Evolutionary conservation across 768 basidiomycete genomes (phyloP).

Genomic region (Suillus cothurnatus): DNA sequence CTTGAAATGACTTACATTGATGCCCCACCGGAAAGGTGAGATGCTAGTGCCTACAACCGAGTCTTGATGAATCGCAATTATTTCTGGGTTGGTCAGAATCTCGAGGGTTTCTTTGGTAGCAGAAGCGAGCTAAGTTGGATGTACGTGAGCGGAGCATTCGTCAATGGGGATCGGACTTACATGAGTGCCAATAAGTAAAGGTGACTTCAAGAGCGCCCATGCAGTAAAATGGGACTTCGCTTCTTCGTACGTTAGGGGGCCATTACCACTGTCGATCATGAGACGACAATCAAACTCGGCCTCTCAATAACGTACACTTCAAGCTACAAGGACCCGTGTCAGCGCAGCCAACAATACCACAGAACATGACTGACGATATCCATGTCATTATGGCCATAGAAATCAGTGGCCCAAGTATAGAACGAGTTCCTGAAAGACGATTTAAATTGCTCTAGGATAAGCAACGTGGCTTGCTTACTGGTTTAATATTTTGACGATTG

Average conservation of each 20-base stretch:
- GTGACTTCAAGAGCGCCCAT: constrained; percentile 73
- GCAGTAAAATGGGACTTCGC: constrained; percentile 71
- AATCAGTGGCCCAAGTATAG: constrained; percentile 61
- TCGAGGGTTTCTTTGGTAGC: constrained; percentile 52
- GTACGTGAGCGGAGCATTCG: neutral
- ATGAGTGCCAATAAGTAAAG: constrained; percentile 62
- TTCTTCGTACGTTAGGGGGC: constrained; percentile 61
- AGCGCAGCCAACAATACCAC: neutral
- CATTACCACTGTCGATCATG: constrained; percentile 53
- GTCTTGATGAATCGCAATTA: constrained; percentile 72
- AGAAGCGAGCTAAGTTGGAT: constrained; percentile 43
- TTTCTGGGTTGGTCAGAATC: constrained; percentile 64
- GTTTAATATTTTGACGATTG: constrained; percentile 55
- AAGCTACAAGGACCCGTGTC: constrained; percentile 37
- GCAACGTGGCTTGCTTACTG: constrained; percentile 35
- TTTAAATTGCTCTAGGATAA: neutral
- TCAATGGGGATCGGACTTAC: constrained; percentile 35
- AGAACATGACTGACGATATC: constrained; percentile 53
- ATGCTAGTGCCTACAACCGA: constrained; percentile 60
- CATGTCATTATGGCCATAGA: constrained; percentile 69
- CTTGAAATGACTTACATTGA: constrained; percentile 49
- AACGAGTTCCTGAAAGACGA: constrained; percentile 58
- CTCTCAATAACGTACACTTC: constrained; percentile 48
- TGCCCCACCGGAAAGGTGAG: constrained; percentile 69
- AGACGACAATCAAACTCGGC: constrained; percentile 5